Conservation (phyloP, 495 filamentous ascomycete species). For the Daldinia bambusicola region DNA sequence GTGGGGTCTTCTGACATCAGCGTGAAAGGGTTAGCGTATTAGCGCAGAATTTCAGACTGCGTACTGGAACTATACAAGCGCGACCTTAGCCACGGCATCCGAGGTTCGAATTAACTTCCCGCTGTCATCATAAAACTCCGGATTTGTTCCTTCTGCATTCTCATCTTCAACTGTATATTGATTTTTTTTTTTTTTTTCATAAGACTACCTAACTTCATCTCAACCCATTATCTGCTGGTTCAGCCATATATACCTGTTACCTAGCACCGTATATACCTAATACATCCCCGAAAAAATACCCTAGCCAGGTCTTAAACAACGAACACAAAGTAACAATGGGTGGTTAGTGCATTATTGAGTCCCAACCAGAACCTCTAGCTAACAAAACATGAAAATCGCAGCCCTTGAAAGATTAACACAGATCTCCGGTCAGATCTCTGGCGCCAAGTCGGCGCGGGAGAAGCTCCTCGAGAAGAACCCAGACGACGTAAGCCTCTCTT, state of each 20-base stretch:
- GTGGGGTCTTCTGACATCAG: constrained; percentile 48
- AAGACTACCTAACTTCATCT: not conserved
- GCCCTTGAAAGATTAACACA: constrained; percentile 59
- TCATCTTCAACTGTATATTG: constrained; percentile 10
- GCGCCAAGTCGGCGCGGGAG: constrained; percentile 54
- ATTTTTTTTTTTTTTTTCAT: too few relatives aligned
- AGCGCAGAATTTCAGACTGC: constrained; percentile 6
- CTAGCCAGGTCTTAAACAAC: constrained; percentile 6
- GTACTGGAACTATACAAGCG: constrained; percentile 33
- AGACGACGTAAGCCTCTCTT: constrained; percentile 58
- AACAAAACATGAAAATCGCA: constrained; percentile 35
- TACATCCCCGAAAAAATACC: not conserved
- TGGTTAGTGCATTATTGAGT: constrained; percentile 35
- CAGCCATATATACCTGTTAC: not conserved
- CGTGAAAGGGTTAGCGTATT: constrained; percentile 26
- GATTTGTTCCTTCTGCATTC: constrained; percentile 13
- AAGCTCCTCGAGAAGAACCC: constrained; percentile 62
- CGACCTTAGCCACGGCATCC: constrained; percentile 28
- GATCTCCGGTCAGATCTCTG: constrained; percentile 59
- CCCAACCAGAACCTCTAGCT: constrained; percentile 15
- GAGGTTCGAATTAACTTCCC: constrained; percentile 32
- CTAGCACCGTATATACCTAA: not conserved
- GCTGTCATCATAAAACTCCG: constrained; percentile 25
- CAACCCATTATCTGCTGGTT: too few relatives aligned
- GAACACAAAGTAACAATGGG: constrained; percentile 39